Evolutionary conservation across 495 filamentous ascomycete genomes (phyloP), one percentile per base, ranked within the genome.

Genomic region (Podospora pseudocomata): DNA sequence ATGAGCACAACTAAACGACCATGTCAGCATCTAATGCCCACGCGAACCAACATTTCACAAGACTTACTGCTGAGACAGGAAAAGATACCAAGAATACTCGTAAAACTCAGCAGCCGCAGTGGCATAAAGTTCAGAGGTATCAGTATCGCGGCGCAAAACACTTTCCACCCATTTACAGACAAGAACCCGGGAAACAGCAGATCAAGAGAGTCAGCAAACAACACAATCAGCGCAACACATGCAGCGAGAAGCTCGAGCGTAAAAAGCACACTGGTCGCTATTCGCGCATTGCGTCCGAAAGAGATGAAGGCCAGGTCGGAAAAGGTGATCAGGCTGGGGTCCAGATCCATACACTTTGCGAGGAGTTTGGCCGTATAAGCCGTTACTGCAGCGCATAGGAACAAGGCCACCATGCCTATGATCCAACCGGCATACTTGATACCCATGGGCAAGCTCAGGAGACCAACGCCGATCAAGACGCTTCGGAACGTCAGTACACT

Each of bases 371-470:
- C 94, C 6, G 95, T 98, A 74, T 97, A 97, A 28, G 86, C 86
- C 7, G 95, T 99, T 9, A 88, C 84, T 16, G 86, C 72, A 5
- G 93, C 93, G 15, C 89, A 88, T 57, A 91, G 87, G 9, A 85
- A 70, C n/a, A 97, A 82, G 66, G 94, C 90, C 9, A 81, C 66
- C 74, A 96, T 82, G 66, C 95, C 95, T 71, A 93, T 84, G 27
- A 97, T 71, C 95, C 95, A 98, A 26, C 95, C 95, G 30, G 91
- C 88, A 72, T 97, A 93, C 69, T 91, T 93, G 72, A 99, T 81
- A 3, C 91, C 95, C 74, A 99, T 85, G 13, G 95, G 96, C 66
- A 99, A 82, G 80, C 91, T 94, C 60, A 99, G 79, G 20, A 99
- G 78, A 0, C 95, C 95, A 59, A 99, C 88, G 19, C 95, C 95